These are phyloP conservation scores for Kwoniella shandongensis DNA, from an alignment of 768 basidiomycete genomes.

Conservation along the genomic window DNA sequence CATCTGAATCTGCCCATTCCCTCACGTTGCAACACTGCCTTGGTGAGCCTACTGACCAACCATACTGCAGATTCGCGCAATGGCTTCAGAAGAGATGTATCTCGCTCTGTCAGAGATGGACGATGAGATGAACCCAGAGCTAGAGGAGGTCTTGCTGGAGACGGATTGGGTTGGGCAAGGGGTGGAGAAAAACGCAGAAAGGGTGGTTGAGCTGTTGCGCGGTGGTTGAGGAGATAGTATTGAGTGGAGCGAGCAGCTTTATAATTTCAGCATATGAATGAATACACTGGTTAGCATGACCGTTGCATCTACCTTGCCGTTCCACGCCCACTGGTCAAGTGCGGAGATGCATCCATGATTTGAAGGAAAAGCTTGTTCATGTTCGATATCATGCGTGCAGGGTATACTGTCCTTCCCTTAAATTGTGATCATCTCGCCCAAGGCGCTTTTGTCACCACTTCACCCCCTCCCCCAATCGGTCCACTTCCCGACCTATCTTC, in stretches of 20 bases:
- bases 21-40: too few species aligned
- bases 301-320: too few species aligned
- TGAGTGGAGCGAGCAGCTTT: too few species aligned
- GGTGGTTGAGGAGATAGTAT: too few species aligned
- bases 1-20: too few species aligned
- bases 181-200: constrained; percentile 1
- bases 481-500: not conserved
- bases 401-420: constrained; percentile 1
- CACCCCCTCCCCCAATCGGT: not conserved
- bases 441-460: constrained; percentile 21
- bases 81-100: constrained; percentile 81
- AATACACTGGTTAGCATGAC: too few species aligned
- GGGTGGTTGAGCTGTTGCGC: constrained; percentile 7
- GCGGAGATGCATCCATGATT: too few species aligned
- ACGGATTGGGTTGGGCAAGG: constrained; percentile 31
- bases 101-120: constrained; percentile 57
- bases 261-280: too few species aligned
- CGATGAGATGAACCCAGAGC: constrained; percentile 27
- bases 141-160: constrained; percentile 39
- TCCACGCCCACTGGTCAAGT: too few species aligned
- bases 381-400: not conserved
- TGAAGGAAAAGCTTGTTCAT: too few species aligned
- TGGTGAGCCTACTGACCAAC: too few species aligned
- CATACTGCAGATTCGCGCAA: constrained; percentile 68
- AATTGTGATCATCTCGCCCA: constrained; percentile 20